Percentiles rank a stretch among this genome's conserved stretches.
Evolutionary conservation across 352 stramenopile genomes (phyloP).

Genomic region (Pythium angustatum): DNA sequence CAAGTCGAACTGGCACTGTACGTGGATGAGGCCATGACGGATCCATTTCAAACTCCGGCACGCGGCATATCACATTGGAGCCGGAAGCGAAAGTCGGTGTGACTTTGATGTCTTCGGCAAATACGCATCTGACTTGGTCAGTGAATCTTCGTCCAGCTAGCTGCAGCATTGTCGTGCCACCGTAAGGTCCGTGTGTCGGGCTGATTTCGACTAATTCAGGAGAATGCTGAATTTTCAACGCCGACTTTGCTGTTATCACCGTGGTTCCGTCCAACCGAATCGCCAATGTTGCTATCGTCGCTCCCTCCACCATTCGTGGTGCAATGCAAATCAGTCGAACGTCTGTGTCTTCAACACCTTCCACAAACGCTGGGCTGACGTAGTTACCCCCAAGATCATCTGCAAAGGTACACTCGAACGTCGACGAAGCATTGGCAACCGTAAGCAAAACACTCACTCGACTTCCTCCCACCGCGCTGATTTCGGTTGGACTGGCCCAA

Average conservation of each 20-base stretch:
- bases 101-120: slow-evolving; percentile 10
- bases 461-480: slow-evolving; percentile 15
- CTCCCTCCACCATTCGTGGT: neutral
- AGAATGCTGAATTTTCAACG: neutral
- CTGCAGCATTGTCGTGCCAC: neutral
- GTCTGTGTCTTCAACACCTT: neutral
- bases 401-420: slow-evolving; percentile 18
- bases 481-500: neutral
- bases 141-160: neutral
- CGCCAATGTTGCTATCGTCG: neutral
- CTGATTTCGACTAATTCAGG: neutral
- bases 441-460: slow-evolving; percentile 6
- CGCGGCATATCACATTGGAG: neutral
- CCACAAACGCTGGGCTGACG: slow-evolving; percentile 6
- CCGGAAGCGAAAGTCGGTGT: neutral
- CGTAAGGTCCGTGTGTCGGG: neutral
- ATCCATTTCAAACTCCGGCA: neutral
- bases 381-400: neutral
- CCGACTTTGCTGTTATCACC: neutral
- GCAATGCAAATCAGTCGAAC: slow-evolving; percentile 6
- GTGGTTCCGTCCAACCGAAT: slow-evolving; percentile 9
- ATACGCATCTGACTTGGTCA: slow-evolving; percentile 7
- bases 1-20: slow-evolving; percentile 1
- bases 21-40: neutral
- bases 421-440: neutral